Evolutionary conservation across 768 basidiomycete species (phyloP), one percentile per base, ranked within the genome.

Genomic region (Pleurotus cornucopiae): DNA sequence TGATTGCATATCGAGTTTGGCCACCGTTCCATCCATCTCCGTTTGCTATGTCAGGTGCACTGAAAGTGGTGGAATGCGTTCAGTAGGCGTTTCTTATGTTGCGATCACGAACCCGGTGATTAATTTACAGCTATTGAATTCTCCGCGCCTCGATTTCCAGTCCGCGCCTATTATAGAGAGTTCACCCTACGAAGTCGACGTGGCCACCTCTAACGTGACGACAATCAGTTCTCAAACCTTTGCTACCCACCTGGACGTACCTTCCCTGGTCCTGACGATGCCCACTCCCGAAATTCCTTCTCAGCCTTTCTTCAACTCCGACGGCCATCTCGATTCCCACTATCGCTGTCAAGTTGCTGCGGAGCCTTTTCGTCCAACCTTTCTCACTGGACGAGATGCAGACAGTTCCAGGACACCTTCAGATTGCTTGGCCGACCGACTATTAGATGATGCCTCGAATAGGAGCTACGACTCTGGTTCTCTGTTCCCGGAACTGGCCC

Each of bases 221-320:
- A 34, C 4, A 9, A 34, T 9, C 7, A 3, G 30, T 11, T 9
- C 30, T 30, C 30, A 30, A 30, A 30, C 30, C 30, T 30, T 30
- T 30, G n/a, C 34, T 21, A 18, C 18, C 23, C 39, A 39, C 16
- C 38, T 41, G 14, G 39, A n/a, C 39, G 13, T 53, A 5, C 51
- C 51, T 20, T 53, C 51, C 5, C 14, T 53, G n/a, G 25, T 53
- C 20, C 51, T 53, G 2, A 53, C 51, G 12, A 53, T 53, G 18
- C 51, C 51, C 6, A 52, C 51, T 6, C 51, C 51, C 37, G 51
- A 53, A 21, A 23, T 53, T 14, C 51, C 51, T 14, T 53, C 51
- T n/a, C 23, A 21, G 1, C 26, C 51, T 39, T 53, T 20, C 18
- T 53, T 53, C 38, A 14, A 44, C 41, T 44, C 41, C n/a, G 30